A percentile compares a stretch with the other conserved stretches of the same genome.
Conservation (phyloP, 495 filamentous ascomycete species). For the Podospora fimiseda region DNA sequence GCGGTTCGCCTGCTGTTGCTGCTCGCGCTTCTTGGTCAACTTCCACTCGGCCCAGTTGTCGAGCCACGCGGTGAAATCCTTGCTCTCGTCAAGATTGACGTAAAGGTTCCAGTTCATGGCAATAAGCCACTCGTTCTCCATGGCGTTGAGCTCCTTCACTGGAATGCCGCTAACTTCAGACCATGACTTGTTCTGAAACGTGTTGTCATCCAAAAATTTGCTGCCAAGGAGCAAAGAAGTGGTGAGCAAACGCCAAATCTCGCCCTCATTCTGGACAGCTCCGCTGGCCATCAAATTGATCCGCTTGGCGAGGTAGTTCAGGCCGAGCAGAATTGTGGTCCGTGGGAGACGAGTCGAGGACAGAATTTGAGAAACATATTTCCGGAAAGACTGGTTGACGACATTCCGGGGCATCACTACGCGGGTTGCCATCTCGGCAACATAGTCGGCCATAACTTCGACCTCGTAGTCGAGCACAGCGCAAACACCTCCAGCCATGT, state of each 20-base stretch:
- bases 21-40: constrained; percentile 48
- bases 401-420: constrained; percentile 62
- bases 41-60: constrained; percentile 79
- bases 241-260: constrained; percentile 88
- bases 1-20: constrained; percentile 44
- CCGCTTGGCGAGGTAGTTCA: constrained; percentile 82
- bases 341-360: constrained; percentile 91
- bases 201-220: constrained; percentile 99
- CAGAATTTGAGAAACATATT: constrained; percentile 91
- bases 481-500: constrained; percentile 78
- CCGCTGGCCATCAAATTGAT: constrained; percentile 62
- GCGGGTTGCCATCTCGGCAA: constrained; percentile 83
- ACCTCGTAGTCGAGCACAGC: constrained; percentile 97
- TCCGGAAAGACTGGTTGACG: constrained; percentile 75
- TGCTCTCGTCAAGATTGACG: constrained; percentile 71
- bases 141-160: constrained; percentile 76
- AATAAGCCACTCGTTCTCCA: constrained; percentile 88
- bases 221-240: constrained; percentile 84
- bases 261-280: constrained; percentile 55
- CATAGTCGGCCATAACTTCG: constrained; percentile 96
- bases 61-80: constrained; percentile 78
- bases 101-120: constrained; percentile 85
- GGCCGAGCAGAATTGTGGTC: constrained; percentile 86
- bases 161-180: constrained; percentile 92
- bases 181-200: constrained; percentile 98